These are phyloP conservation scores for Tuber umbilicatum DNA, from an alignment of 495 filamentous ascomycete species.

Conservation along the genomic window DNA sequence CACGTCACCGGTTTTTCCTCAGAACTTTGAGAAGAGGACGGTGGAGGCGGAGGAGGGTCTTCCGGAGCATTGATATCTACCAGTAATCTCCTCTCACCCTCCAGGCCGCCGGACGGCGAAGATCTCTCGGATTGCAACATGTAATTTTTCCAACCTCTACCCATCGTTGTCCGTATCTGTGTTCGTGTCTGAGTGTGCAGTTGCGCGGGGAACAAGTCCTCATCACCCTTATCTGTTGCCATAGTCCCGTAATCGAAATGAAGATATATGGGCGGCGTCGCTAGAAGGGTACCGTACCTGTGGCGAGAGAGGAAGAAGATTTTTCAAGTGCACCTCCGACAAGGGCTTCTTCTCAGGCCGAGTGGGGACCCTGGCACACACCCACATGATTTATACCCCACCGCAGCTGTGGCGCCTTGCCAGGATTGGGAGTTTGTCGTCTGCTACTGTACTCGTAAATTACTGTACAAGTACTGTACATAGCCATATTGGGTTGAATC, in stretches of 20 bases:
- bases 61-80: background rate
- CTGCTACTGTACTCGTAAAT: no score
- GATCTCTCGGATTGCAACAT: background rate
- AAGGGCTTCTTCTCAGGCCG: background rate
- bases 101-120: background rate
- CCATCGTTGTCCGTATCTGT: background rate
- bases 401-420: conserved; percentile 22
- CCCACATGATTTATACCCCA: conserved; percentile 24
- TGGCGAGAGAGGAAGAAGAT: background rate
- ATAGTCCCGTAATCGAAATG: background rate
- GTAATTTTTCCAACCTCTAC: background rate
- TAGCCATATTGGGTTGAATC: background rate
- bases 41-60: conserved; percentile 6
- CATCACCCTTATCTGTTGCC: background rate
- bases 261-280: background rate
- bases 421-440: conserved; percentile 26
- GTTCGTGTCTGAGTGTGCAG: background rate
- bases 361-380: conserved; percentile 24
- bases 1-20: conserved; percentile 12
- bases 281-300: background rate
- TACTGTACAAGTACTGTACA: no score
- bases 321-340: background rate
- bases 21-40: background rate
- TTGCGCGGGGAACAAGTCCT: background rate
- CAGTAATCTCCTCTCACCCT: background rate